Conservation (phyloP, 345 rosid species). For the Psidium friedrichsthalianum region DNA sequence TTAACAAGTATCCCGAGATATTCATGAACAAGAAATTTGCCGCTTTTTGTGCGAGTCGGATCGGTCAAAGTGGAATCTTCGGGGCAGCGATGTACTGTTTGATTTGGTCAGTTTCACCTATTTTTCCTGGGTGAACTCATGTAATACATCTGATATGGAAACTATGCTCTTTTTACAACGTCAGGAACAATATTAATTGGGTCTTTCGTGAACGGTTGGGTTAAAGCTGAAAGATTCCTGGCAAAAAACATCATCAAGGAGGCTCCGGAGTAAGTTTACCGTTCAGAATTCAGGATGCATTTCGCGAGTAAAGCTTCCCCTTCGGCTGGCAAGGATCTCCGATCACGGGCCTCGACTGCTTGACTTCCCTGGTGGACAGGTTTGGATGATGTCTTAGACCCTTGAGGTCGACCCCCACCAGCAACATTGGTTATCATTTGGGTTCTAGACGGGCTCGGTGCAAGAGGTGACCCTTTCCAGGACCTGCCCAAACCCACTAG, state of each 20-base stretch:
- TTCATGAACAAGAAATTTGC: not conserved
- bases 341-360: not conserved
- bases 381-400: not conserved
- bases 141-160: not conserved
- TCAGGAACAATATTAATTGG: not conserved
- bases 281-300: not conserved
- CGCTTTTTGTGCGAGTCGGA: not conserved
- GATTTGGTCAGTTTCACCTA: not conserved
- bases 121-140: not conserved
- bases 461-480: not conserved
- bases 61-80: not conserved
- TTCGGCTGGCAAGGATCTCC: not conserved
- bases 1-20: not conserved
- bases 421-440: not conserved
- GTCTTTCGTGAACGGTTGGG: not conserved
- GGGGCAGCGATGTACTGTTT: not conserved
- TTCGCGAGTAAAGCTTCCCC: not conserved
- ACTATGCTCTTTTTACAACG: no score
- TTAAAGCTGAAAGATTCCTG: not conserved
- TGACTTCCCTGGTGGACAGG: not conserved
- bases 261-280: not conserved
- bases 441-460: not conserved
- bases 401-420: not conserved
- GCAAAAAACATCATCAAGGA: not conserved
- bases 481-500: not conserved